Conservation (phyloP, 148 eudicot species). For the Persicaria maculosa region DNA sequence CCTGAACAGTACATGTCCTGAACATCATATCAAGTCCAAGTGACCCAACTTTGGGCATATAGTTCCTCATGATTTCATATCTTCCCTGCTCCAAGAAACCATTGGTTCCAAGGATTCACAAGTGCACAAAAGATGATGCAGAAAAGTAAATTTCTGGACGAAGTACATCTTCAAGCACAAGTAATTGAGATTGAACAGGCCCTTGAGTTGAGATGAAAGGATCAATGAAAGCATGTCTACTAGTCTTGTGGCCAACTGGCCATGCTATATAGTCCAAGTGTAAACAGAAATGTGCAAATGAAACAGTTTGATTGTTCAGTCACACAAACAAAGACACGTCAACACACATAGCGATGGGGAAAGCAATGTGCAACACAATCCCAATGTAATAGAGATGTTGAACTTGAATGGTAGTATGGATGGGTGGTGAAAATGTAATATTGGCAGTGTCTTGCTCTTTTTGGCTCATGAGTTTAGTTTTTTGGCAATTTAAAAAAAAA, state of each 20-base stretch:
- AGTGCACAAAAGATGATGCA: neutral
- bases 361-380: neutral
- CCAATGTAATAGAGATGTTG: no score
- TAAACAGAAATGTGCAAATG: neutral
- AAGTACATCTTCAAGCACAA: neutral
- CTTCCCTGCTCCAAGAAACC: conserved; percentile 35
- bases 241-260: no score
- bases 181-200: neutral
- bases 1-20: conserved; percentile 98
- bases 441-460: no score
- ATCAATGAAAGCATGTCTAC: neutral
- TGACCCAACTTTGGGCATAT: conserved; percentile 98
- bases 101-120: neutral
- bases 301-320: neutral
- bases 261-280: neutral
- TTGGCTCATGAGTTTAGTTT: no score
- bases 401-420: no score
- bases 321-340: neutral
- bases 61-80: conserved; percentile 92
- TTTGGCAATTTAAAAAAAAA: no score
- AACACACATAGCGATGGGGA: neutral
- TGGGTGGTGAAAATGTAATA: no score
- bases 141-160: neutral
- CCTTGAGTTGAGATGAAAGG: neutral
- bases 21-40: conserved; percentile 99